Evolutionary conservation across 2,329 filamentous ascomycete species (phyloP), one percentile per base, ranked within the genome.

Genomic region (Lachnellula occidentalis): DNA sequence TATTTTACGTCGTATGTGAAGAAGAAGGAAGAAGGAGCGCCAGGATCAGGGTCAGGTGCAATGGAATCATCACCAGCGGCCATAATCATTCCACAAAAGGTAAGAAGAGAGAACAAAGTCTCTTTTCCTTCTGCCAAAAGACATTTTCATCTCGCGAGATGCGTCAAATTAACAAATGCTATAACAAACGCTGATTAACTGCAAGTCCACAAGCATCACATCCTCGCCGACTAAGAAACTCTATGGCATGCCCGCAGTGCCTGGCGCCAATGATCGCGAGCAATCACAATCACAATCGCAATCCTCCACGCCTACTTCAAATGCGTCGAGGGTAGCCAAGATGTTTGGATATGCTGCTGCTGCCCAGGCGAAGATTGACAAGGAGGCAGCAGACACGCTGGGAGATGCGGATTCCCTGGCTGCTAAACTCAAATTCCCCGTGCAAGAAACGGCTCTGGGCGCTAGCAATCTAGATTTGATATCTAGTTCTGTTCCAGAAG

Each of bases 1-100:
- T 62, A 62, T 45, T 60, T 62, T 19, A 31, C 46, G 17, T 58
- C 54, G 5, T 59, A 58, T 50, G 57, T 59, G n/a, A 61, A 60
- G 53, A 58, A 58, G 45, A 51, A 49, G 37, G 50, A 57, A 9
- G 57, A n/a, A n/a, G 46, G 5, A 31, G 27, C 2, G 2, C 1
- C 24, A 27, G 24, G 24, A 27, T 8, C 2, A 27, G 2, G 8
- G 8, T 31, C 8, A 31, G 8, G 8, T 31, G 8, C 27, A 31
- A 11, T 31, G 8, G 27, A 31, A 31, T 2, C 27, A 11, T 11
- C 27, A 11, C 27, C 27, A 0, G 27, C 27, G 27, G 8, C 27
- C 0, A 31, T 31, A 31, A 31, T 2, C 8, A 31, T 31, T 31
- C 8, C 27, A 0, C 27, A 9, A 31, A 31, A 31, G 8, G 27